phyloP scores from a whole-genome alignment of 805 yeast genomes.

The Cyberlindnera xishuangbannaensis region DNA sequence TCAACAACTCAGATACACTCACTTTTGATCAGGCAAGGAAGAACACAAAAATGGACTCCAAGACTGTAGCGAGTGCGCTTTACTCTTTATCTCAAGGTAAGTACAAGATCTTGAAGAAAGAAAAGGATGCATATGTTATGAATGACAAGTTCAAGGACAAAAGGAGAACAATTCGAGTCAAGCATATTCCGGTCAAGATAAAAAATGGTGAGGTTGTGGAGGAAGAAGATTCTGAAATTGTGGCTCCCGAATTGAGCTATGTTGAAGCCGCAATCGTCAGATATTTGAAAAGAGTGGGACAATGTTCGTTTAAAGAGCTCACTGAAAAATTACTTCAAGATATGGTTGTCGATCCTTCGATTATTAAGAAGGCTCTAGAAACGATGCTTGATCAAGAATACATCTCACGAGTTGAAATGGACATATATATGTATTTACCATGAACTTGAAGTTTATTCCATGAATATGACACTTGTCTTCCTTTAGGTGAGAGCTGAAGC shows the following conservation, averaged over 20 bases:
- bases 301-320: slow-evolving; percentile 13
- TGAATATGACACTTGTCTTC: no score
- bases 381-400: slow-evolving; percentile 11
- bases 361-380: slow-evolving; percentile 12
- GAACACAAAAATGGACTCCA: slow-evolving; percentile 13
- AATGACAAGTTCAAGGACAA: slow-evolving; percentile 18
- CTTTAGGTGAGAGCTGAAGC: no score
- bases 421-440: slow-evolving; percentile 18
- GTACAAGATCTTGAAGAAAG: slow-evolving; percentile 16
- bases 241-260: slow-evolving; percentile 6
- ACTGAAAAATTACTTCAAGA: slow-evolving; percentile 7
- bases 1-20: slow-evolving; percentile 15
- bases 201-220: slow-evolving; percentile 13
- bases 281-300: slow-evolving; percentile 11
- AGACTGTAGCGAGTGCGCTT: slow-evolving; percentile 13
- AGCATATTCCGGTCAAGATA: slow-evolving; percentile 17
- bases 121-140: slow-evolving; percentile 4
- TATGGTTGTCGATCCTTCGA: slow-evolving; percentile 2
- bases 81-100: slow-evolving; percentile 22
- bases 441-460: slow-evolving; percentile 1
- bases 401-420: slow-evolving; percentile 8
- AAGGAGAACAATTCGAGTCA: slow-evolving; percentile 12
- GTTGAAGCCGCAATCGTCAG: slow-evolving; percentile 20
- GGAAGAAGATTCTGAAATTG: slow-evolving; percentile 4
- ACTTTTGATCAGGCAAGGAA: slow-evolving; percentile 12